Base-by-base conservation (phyloP, 805 yeast species). In the Myxozyma lipomycoides region DNA sequence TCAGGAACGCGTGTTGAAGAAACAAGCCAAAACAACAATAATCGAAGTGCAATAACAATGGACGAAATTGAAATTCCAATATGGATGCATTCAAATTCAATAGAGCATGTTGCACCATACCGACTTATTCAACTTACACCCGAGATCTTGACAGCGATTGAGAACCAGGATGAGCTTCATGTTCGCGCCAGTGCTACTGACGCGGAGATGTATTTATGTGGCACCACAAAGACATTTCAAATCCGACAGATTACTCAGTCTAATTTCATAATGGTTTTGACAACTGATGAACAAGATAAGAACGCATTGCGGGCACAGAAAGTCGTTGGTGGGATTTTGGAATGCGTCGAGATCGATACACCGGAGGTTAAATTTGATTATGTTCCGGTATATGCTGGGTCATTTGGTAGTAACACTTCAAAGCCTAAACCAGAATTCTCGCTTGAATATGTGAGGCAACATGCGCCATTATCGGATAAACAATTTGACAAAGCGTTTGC, bases 161-260 rank as follows among this genome's bases (percentile, higher is more conserved):
- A 49, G 22, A 35, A 46, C 9, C 43, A 40, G 5, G 46, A 37
- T 22, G 55, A 52, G 45, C 43, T 53, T n/a, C 39, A 24, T 18
- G 24, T 55, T 4, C 43, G 43, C 17, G 23, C 59, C 3, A 38
- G 53, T 15, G 48, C 45, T 1, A 36, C 44, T 3, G 39, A 49
- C 24, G 21, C 47, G 26, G 40, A 74, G 40, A 77, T 86, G 6
- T 87, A 79, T 26, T 64, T 88, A 15, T 83, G 90, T 51, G 78
- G 91, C 0, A 59, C 68, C 2, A 57, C 68, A 25, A 66, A 72
- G 45, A 84, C 95, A 0, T 89, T 79, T 78, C 71, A 73, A 40
- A 60, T 89, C 17, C 74, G 87, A 46, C 90, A 84, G 61, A 83
- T 85, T 71, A 86, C 87, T 63, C 97, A 91, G 66, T 85, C 96